phyloP scores from a whole-genome alignment of 768 basidiomycete genomes.

The Gloeophyllum trabeum region DNA sequence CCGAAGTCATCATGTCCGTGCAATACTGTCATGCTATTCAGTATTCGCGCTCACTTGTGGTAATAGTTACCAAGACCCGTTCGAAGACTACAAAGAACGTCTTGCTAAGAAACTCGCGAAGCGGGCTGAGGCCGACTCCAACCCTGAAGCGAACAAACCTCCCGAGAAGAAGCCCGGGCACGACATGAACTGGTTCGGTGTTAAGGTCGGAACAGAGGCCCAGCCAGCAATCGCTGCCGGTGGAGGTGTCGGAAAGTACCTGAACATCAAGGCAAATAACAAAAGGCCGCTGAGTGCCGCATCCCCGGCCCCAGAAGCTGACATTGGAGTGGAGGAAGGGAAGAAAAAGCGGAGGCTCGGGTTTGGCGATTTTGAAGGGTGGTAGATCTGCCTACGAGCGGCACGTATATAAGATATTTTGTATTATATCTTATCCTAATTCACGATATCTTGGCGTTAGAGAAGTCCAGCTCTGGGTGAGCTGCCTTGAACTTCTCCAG shows the following conservation, averaged over 20 bases:
- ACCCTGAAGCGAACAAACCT: constrained; percentile 17
- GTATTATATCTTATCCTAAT: constrained; percentile 31
- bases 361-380: constrained; percentile 85
- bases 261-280: constrained; percentile 36
- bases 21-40: constrained; percentile 2
- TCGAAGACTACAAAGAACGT: constrained; percentile 83
- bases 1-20: constrained; percentile 75
- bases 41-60: constrained; percentile 4
- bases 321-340: constrained; percentile 26
- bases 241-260: constrained; percentile 69
- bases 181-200: constrained; percentile 80
- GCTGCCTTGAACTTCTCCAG: constrained; percentile 81
- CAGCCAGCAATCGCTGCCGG: constrained; percentile 19
- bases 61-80: constrained; percentile 83
- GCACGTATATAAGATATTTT: too few species aligned
- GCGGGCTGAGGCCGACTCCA: constrained; percentile 30
- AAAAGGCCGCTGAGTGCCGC: constrained; percentile 12
- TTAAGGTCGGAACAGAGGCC: constrained; percentile 53
- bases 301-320: constrained; percentile 6
- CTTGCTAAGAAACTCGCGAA: constrained; percentile 69
- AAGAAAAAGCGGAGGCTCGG: constrained; percentile 80
- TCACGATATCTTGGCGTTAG: constrained; percentile 79
- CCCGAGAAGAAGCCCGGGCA: constrained; percentile 50
- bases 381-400: too few species aligned
- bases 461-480: constrained; percentile 93